phyloP scores from a whole-genome alignment of 257 asterid species.

The Fraxinus pennsylvanica region DNA sequence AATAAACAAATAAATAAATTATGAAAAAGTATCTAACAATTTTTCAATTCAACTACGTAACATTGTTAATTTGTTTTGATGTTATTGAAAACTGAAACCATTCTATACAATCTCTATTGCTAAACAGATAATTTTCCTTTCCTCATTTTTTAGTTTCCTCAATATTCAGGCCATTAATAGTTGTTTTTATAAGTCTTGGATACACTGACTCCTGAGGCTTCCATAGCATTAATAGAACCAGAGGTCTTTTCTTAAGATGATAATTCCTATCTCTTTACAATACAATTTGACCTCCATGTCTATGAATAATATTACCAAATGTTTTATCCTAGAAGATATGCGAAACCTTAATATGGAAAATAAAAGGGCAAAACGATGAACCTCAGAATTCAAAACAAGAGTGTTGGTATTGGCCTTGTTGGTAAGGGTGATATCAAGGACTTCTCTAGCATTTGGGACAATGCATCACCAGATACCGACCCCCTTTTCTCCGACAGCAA shows the following conservation, averaged over 20 bases:
- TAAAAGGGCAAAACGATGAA: conserved; percentile 5
- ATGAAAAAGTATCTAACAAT: too few relatives aligned
- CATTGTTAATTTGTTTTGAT: too few relatives aligned
- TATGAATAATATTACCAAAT: conserved; percentile 70
- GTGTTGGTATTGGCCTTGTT: conserved; percentile 39
- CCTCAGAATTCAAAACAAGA: not conserved
- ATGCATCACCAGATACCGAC: conserved; percentile 49
- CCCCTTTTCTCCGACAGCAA: conserved; percentile 50
- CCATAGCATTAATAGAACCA: conserved; percentile 87
- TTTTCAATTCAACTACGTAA: too few relatives aligned
- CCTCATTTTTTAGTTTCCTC: conserved; percentile 86
- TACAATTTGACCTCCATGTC: conserved; percentile 57
- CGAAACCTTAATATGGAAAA: conserved; percentile 9
- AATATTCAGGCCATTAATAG: conserved; percentile 77
- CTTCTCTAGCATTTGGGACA: conserved; percentile 72
- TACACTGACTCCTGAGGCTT: conserved; percentile 94
- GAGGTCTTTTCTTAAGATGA: conserved; percentile 54
- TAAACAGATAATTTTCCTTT: conserved; percentile 60
- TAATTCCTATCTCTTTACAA: conserved; percentile 85
- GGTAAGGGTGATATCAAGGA: conserved; percentile 53
- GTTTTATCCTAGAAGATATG: conserved; percentile 67
- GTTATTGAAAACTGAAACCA: too few relatives aligned
- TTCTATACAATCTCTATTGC: too few relatives aligned
- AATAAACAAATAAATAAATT: too few relatives aligned
- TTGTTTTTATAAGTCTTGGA: conserved; percentile 83